Evolutionary conservation across 2,329 filamentous ascomycete genomes (phyloP).

Genomic region (Aspergillus sp.): DNA sequence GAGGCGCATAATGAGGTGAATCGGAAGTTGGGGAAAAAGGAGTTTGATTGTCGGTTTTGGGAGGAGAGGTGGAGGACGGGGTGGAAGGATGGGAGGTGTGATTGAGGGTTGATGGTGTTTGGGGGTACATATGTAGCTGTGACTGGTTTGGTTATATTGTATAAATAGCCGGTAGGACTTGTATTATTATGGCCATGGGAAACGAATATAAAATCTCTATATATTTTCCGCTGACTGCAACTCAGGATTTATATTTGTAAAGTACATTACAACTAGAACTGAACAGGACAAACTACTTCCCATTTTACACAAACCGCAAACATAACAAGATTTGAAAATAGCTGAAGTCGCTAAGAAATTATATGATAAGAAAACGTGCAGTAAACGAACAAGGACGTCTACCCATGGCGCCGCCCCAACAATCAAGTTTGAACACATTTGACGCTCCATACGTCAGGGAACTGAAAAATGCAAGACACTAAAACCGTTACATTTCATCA

Average conservation of each 20-base stretch:
- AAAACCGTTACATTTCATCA: slow-evolving; percentile 21
- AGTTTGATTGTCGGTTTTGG: slow-evolving; percentile 86
- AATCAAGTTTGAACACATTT: slow-evolving; percentile 20
- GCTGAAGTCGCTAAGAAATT: slow-evolving; percentile 32
- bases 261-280: neutral
- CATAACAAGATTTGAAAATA: slow-evolving; percentile 17
- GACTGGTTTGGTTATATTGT: neutral
- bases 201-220: neutral
- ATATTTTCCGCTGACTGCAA: neutral
- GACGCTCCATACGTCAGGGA: slow-evolving; percentile 21
- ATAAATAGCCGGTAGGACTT: neutral
- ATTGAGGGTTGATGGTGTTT: slow-evolving; percentile 31
- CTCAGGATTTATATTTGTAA: neutral
- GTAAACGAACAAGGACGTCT: slow-evolving; percentile 22
- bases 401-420: slow-evolving; percentile 19
- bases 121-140: neutral
- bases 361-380: slow-evolving; percentile 23
- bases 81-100: slow-evolving; percentile 63
- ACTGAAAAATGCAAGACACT: slow-evolving; percentile 13
- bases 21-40: slow-evolving; percentile 76
- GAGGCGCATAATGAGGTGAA: slow-evolving; percentile 47
- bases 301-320: slow-evolving; percentile 3
- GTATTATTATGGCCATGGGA: no score
- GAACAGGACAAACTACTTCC: neutral
- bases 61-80: slow-evolving; percentile 92